Evolutionary conservation across 768 basidiomycete genomes (phyloP).

Genomic region (Boletus edulis): DNA sequence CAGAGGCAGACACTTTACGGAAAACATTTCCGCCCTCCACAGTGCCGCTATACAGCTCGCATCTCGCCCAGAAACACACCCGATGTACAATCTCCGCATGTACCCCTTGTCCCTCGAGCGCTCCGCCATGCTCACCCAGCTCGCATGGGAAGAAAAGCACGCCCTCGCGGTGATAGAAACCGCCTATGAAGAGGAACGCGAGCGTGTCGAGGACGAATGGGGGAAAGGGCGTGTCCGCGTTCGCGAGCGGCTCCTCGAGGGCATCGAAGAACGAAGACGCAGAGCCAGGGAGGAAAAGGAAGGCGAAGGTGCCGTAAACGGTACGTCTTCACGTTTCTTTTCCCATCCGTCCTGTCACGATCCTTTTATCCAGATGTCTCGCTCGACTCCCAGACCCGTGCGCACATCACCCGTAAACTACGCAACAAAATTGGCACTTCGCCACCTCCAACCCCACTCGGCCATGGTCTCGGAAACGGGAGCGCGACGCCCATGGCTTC

Average conservation of each 20-base stretch:
- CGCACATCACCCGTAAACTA: conserved; percentile 81
- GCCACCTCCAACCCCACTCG: conserved; percentile 72
- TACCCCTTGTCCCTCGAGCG: conserved; percentile 76
- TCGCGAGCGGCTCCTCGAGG: conserved; percentile 74
- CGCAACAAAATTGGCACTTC: conserved; percentile 79
- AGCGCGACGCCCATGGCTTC: conserved; percentile 58
- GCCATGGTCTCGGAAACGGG: conserved; percentile 38
- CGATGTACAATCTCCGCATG: conserved; percentile 67
- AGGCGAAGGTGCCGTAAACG: conserved; percentile 76
- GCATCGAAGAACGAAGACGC: conserved; percentile 78
- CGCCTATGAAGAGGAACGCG: conserved; percentile 76
- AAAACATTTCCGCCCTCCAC: conserved; percentile 61
- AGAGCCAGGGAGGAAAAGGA: conserved; percentile 87
- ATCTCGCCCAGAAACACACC: conserved; percentile 62
- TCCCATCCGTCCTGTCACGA: conserved; percentile 3
- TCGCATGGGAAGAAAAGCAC: conserved; percentile 65
- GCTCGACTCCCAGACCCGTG: conserved; percentile 72
- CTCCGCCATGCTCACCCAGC: conserved; percentile 66
- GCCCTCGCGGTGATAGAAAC: conserved; percentile 63
- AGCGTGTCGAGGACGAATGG: conserved; percentile 82
- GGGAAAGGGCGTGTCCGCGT: conserved; percentile 70
- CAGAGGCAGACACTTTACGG: conserved; percentile 61
- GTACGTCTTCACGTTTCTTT: conserved; percentile 34
- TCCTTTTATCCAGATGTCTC: conserved; percentile 53
- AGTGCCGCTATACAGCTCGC: conserved; percentile 59